A percentile compares a stretch with the other conserved stretches of the same genome.
phyloP scores from a whole-genome alignment of 805 yeast genomes.

The Scheffersomyces lignosus region DNA sequence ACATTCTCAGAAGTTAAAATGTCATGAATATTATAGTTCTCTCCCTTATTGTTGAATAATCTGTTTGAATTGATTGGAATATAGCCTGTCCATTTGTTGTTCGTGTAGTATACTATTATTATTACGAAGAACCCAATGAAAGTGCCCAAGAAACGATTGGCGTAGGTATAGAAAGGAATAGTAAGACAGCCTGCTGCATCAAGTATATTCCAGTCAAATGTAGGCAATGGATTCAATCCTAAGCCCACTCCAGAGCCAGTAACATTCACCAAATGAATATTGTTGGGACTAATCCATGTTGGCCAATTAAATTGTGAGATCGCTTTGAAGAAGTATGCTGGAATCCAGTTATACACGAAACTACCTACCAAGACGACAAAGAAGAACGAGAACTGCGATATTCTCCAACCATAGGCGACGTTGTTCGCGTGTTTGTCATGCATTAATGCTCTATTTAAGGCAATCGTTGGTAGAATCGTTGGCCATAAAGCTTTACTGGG shows the following conservation, averaged over 20 bases:
- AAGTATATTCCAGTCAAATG: constrained; percentile 45
- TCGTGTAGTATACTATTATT: constrained; percentile 42
- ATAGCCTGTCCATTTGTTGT: constrained; percentile 50
- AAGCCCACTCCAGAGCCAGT: constrained; percentile 39
- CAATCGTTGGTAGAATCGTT: constrained; percentile 43
- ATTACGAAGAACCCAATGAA: constrained; percentile 34
- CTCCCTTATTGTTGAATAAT: constrained; percentile 53
- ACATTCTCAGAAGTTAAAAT: constrained; percentile 44
- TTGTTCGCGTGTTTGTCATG: constrained; percentile 23
- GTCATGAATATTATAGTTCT: constrained; percentile 44
- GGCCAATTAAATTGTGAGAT: constrained; percentile 46
- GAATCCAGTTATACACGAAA: constrained; percentile 44
- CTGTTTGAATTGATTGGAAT: constrained; percentile 54
- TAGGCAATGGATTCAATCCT: constrained; percentile 43
- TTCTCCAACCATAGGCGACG: constrained; percentile 38
- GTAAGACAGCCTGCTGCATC: constrained; percentile 40
- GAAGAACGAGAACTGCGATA: constrained; percentile 43
- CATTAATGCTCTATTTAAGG: constrained; percentile 42
- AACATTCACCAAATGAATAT: constrained; percentile 39
- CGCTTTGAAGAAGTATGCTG: constrained; percentile 39
- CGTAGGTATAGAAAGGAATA: constrained; percentile 44
- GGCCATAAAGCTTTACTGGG: constrained; percentile 47
- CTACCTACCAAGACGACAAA: constrained; percentile 31
- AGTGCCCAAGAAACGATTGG: constrained; percentile 39
- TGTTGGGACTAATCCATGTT: constrained; percentile 42